Evolutionary conservation across 805 yeast species (phyloP).

Genomic region (Zygosaccharomyces bisporus): DNA sequence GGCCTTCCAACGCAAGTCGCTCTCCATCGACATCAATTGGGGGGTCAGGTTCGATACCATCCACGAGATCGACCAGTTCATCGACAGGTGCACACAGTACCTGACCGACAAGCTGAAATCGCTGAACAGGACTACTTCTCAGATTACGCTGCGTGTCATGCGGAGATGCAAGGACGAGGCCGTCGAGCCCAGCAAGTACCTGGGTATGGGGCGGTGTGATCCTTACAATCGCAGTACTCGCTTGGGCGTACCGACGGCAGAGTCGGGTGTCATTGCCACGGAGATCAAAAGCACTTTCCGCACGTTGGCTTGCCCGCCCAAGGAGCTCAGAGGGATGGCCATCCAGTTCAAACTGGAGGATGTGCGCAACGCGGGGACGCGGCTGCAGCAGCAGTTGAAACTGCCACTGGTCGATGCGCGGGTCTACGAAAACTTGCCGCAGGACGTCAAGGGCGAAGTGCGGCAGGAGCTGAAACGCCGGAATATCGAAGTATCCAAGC

Average conservation of each 20-base stretch:
- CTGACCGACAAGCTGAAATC: slow-evolving; percentile 49
- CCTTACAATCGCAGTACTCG: slow-evolving; percentile 53
- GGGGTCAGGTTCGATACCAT: slow-evolving; percentile 71
- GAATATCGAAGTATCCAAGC: slow-evolving; percentile 6
- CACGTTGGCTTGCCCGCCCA: slow-evolving; percentile 54
- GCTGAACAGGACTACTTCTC: slow-evolving; percentile 48
- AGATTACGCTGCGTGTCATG: slow-evolving; percentile 63
- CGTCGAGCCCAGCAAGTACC: slow-evolving; percentile 64
- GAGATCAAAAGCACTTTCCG: slow-evolving; percentile 57
- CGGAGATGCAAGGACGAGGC: slow-evolving; percentile 65
- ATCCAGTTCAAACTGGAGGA: slow-evolving; percentile 61
- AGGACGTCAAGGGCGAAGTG: slow-evolving; percentile 17
- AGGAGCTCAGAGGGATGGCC: slow-evolving; percentile 75
- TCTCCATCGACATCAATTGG: slow-evolving; percentile 87
- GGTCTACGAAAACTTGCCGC: slow-evolving; percentile 13
- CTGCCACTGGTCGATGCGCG: slow-evolving; percentile 32
- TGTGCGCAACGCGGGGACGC: slow-evolving; percentile 16
- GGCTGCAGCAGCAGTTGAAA: slow-evolving; percentile 32
- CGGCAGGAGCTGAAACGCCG: slow-evolving; percentile 18
- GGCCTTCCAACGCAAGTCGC: slow-evolving; percentile 58
- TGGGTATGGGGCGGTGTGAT: slow-evolving; percentile 85
- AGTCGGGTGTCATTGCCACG: slow-evolving; percentile 54
- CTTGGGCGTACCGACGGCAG: slow-evolving; percentile 60
- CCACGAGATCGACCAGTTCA: slow-evolving; percentile 61
- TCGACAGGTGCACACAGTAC: slow-evolving; percentile 56